Base-by-base conservation (phyloP, 1,284 basidiomycete genomes). In the Naganishia liquefaciens region DNA sequence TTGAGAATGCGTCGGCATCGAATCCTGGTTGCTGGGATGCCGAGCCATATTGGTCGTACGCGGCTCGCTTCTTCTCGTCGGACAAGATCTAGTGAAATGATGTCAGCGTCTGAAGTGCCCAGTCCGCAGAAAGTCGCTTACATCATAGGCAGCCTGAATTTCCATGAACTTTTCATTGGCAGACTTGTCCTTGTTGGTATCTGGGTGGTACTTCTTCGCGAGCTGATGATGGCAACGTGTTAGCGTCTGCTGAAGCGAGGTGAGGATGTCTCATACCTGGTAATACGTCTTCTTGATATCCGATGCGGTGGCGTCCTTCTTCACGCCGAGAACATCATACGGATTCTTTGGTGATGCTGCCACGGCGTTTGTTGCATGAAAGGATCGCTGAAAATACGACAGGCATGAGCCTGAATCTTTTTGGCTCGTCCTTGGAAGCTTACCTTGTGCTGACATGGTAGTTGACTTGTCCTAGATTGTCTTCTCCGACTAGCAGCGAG, bases 201-300 rank as follows among this genome's bases (percentile, higher is more conserved):
- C 96, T 0, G 96, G 96, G 79, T 99, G 96, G 75, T 88, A 97
- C 82, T 98, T 96, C 68, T 96, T 90, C 33, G 96, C 96, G 69
- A 99, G 88, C 91, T 97, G 73, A 40, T 52, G 47, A 63, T 63
- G 43, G 68, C 63, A 37, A 46, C 37, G 17, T 19, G 4, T 15
- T 9, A 52, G 54, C 23, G 43, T 55, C n/a, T 19, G 57, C 10
- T 27, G 11, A 27, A 15, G 23, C 15, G n/a, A 68, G 64, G 63
- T 53, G 58, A 72, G 28, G 58, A 40, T 43, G 51, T 46, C 64
- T 76, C 87, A 73, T 75, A 94, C 94, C 72, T 88, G 84, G 78
- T 98, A 99, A 79, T 99, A 99, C 0, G 86, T 85, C 79, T 96
- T 95, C 84, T 99, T 99, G 75, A 99, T 97, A 71, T 99, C 93